phyloP scores from a whole-genome alignment of 164 flowering plant genomes.

The Chimonanthus praecox region DNA sequence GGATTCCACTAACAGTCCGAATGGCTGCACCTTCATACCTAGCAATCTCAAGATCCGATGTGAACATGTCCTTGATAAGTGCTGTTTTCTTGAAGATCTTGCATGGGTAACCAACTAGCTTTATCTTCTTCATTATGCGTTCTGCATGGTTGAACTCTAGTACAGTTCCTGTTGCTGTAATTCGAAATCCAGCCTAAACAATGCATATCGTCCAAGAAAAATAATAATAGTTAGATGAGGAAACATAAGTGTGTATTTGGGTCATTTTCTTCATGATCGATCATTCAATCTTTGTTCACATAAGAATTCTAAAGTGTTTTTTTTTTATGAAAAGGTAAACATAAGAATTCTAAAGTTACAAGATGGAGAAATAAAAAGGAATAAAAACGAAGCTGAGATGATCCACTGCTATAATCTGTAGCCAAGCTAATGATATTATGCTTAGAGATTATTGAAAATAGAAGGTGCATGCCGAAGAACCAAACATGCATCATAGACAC shows the following conservation, averaged over 20 bases:
- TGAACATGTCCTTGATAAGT: slow-evolving; percentile 84
- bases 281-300: no score
- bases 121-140: slow-evolving; percentile 72
- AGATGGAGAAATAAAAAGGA: no score
- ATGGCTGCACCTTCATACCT: slow-evolving; percentile 89
- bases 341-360: no score
- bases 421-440: no score
- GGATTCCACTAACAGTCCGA: slow-evolving; percentile 89
- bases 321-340: no score
- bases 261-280: not conserved
- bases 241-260: not conserved
- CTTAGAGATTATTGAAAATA: not conserved
- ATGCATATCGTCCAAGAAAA: slow-evolving; percentile 5
- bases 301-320: no score
- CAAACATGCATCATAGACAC: not conserved
- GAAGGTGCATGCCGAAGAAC: not conserved
- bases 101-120: slow-evolving; percentile 80
- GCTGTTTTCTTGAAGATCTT: slow-evolving; percentile 95
- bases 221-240: not conserved
- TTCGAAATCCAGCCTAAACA: slow-evolving; percentile 76
- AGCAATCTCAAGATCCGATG: slow-evolving; percentile 92
- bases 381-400: no score
- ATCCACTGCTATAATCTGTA: no score
- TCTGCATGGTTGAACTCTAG: slow-evolving; percentile 82
- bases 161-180: slow-evolving; percentile 79